Percentiles rank a stretch among this genome's conserved stretches.
These are phyloP conservation scores for Ophiostoma triangulosporum DNA, from an alignment of 2,329 filamentous ascomycete genomes.

Conservation along the genomic window DNA sequence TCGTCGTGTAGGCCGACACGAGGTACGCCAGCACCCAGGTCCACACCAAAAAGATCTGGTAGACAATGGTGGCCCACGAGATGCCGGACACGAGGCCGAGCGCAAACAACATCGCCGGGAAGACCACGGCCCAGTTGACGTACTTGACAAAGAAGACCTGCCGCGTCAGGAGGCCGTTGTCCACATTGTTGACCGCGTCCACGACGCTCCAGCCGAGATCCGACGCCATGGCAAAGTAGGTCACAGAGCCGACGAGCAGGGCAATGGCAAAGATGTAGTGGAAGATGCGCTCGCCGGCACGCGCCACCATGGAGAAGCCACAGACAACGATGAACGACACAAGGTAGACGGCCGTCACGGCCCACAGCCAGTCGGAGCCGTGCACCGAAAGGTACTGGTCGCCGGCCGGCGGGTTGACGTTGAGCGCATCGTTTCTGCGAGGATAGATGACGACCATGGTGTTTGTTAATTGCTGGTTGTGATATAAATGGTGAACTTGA, in stretches of 20 bases:
- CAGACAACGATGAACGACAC: constrained; percentile 31
- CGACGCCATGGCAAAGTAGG: constrained; percentile 39
- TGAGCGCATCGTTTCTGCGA: constrained; percentile 32
- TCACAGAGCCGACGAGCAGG: constrained; percentile 33
- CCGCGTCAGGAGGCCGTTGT: constrained; percentile 20
- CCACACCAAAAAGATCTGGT: constrained; percentile 35
- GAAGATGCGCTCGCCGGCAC: constrained; percentile 37
- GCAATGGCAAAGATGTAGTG: constrained; percentile 40
- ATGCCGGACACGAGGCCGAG: constrained; percentile 36
- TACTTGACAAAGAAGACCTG: constrained; percentile 45
- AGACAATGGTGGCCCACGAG: constrained; percentile 42
- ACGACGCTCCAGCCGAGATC: constrained; percentile 34
- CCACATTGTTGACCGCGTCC: constrained; percentile 19
- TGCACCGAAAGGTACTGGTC: constrained; percentile 26
- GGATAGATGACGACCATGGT: constrained; percentile 22
- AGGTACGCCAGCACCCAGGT: constrained; percentile 39
- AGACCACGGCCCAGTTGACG: constrained; percentile 39
- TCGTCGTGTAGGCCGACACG: constrained; percentile 31
- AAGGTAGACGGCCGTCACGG: constrained; percentile 35
- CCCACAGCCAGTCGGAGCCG: constrained; percentile 43
- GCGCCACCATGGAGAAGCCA: constrained; percentile 28
- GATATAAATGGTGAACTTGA: background rate
- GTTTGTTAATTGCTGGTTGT: background rate
- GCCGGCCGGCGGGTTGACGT: constrained; percentile 31
- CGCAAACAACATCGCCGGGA: constrained; percentile 30